These are phyloP conservation scores for Fusarium sp. DNA, from an alignment of 2,329 filamentous ascomycete genomes.

Conservation along the genomic window DNA sequence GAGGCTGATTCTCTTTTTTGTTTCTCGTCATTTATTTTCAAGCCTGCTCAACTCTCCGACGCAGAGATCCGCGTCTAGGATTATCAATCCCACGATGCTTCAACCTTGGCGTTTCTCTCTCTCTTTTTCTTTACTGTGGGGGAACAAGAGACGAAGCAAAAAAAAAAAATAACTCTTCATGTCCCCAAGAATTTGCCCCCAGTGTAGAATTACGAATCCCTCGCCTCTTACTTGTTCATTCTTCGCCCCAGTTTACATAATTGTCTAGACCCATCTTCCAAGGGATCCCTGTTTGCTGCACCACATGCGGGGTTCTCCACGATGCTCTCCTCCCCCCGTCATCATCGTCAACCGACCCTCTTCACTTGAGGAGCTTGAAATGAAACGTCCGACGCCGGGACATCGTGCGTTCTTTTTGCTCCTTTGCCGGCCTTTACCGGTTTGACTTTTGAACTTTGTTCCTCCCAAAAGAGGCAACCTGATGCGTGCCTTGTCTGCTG, in stretches of 20 bases:
- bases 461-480: conserved; percentile 30
- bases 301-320: conserved; percentile 34
- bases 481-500: conserved; percentile 28
- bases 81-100: not conserved
- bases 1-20: not conserved
- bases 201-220: conserved; percentile 27
- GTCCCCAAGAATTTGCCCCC: not conserved
- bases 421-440: not conserved
- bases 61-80: not conserved
- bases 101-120: not conserved
- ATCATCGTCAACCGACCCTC: not conserved
- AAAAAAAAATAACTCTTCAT: not conserved
- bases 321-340: conserved; percentile 6
- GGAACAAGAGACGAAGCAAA: not conserved
- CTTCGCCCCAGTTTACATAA: not conserved
- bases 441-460: not conserved
- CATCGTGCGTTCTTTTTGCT: not conserved
- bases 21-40: not conserved
- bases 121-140: not conserved
- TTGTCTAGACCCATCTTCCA: conserved; percentile 6
- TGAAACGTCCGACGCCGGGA: conserved; percentile 6
- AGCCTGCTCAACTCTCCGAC: not conserved
- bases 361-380: not conserved
- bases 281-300: conserved; percentile 1
- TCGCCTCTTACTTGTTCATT: conserved; percentile 14